Percentiles rank a stretch among this genome's conserved stretches.
Conservation (phyloP, 768 basidiomycete genomes). For the Postia placenta region DNA sequence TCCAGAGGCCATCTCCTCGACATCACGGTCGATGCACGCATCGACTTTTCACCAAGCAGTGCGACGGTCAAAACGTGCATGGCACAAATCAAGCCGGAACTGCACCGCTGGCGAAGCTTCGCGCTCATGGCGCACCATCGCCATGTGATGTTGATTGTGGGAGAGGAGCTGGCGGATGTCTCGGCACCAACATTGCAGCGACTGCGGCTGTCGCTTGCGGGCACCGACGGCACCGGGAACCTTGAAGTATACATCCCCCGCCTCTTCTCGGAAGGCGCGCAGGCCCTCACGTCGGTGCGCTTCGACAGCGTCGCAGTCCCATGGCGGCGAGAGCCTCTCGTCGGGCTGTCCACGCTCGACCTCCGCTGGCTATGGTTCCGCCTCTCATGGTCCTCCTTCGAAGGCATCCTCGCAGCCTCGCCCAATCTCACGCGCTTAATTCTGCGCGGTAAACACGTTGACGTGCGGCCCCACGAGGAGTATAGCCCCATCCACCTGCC, state of each 20-base stretch:
- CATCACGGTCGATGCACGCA: conserved; percentile 18
- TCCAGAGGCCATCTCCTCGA: conserved; percentile 12
- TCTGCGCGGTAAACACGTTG: conserved; percentile 19
- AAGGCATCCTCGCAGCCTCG: conserved; percentile 14
- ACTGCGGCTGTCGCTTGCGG: conserved; percentile 16
- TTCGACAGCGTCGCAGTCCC: conserved; percentile 17
- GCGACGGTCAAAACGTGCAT: conserved; percentile 11
- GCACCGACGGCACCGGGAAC: conserved; percentile 13
- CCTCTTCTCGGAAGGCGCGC: conserved; percentile 17
- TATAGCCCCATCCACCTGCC: conserved; percentile 14
- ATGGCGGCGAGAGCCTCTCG: conserved; percentile 11
- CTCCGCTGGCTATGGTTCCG: conserved; percentile 21
- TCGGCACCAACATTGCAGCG: conserved; percentile 11
- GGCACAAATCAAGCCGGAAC: conserved; percentile 10
- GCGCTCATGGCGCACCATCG: conserved; percentile 16
- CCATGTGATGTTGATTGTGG: conserved; percentile 10
- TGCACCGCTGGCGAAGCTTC: conserved; percentile 16
- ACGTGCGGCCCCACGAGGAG: conserved; percentile 10
- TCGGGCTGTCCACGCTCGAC: conserved; percentile 15
- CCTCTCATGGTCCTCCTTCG: conserved; percentile 16
- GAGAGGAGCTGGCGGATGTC: conserved; percentile 10
- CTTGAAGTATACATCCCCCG: conserved; percentile 14
- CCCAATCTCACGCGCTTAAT: conserved; percentile 15
- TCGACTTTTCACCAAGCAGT: conserved; percentile 6
- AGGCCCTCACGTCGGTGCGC: conserved; percentile 14